Conservation (phyloP, 176 grass and related monocot species). For the Zizania latifolia region DNA sequence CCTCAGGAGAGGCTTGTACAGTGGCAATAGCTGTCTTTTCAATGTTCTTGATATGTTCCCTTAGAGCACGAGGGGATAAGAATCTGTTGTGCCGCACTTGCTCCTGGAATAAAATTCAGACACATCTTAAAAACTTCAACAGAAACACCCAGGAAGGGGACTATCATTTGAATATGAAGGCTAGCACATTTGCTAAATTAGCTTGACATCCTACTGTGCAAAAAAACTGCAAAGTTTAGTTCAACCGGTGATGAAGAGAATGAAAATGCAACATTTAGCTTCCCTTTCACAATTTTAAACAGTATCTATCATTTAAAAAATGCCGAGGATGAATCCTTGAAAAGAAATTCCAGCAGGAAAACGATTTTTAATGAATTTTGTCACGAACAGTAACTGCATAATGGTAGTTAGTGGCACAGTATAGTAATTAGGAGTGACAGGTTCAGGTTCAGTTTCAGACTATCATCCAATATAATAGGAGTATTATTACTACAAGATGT, state of each 20-base stretch:
- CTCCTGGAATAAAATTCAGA: slow-evolving; percentile 37
- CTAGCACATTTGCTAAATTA: neutral
- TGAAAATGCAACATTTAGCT: neutral
- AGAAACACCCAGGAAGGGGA: neutral
- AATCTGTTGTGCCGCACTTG: slow-evolving; percentile 44
- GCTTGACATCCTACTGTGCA: neutral
- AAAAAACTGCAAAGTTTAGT: neutral
- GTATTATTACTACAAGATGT: neutral
- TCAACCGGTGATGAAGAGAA: neutral
- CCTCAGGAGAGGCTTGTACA: slow-evolving; percentile 2
- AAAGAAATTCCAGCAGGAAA: neutral
- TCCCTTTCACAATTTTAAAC: neutral
- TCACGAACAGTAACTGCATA: neutral
- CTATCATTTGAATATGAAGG: neutral
- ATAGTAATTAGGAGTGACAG: neutral
- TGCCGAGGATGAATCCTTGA: neutral
- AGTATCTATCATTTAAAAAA: neutral
- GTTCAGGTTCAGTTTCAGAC: neutral
- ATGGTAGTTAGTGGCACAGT: neutral
- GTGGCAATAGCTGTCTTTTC: slow-evolving; percentile 18
- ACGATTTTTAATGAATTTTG: neutral
- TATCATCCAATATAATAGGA: neutral
- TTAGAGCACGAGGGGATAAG: slow-evolving; percentile 52
- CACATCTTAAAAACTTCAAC: neutral
- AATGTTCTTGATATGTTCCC: slow-evolving; percentile 46